Evolutionary conservation across 225 moss, liverwort and hornwort genomes (phyloP), one percentile per base, ranked within the genome.

Genomic region (Neckera pumila): DNA sequence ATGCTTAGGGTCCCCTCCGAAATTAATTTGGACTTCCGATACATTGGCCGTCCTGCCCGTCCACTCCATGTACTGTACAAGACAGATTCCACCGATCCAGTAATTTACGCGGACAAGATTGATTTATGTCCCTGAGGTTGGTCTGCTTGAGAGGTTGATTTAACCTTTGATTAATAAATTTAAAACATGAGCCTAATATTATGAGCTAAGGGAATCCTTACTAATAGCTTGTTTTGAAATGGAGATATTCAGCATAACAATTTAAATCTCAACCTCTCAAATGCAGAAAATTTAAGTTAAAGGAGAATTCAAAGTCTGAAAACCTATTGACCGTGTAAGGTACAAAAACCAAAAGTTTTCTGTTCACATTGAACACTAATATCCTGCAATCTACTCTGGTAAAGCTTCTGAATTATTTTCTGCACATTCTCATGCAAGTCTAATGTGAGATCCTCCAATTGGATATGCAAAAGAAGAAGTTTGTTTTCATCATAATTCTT

Each of bases 41-140:
- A 12, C 62, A 76, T 90, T 84, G 90, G 70, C 76, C 58, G 80
- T 86, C 92, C 88, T 84, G 90, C 63, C 76, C 58, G 80, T 86
- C 92, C 88, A 86, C 81, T 69, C 56, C 80, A 84, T 90, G 90
- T 92, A 88, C 80, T 90, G 90, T 90, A 88, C 80, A 90, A 76
- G 88, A 42, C 76, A 87, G 38, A 86, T 87, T 34, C 34, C 76
- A 80, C 38, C 70, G 23, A 40, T 79, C 40, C 27, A 80, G 60
- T 66, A 74, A 80, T 80, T 75, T 89, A 80, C 87, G 69, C 69
- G 67, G 86, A 58, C 64, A 16, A 63, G 33, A 34, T 64, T 69
- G 75, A 53, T 69, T 33, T 42, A 63, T 54, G 33, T 82, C 73
- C 47, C 53, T 76, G 61, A 77, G 51, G 33, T 60, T 26, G 9